Conservation (phyloP, 257 asterid genomes). For the Solanum bulbocastanum region DNA sequence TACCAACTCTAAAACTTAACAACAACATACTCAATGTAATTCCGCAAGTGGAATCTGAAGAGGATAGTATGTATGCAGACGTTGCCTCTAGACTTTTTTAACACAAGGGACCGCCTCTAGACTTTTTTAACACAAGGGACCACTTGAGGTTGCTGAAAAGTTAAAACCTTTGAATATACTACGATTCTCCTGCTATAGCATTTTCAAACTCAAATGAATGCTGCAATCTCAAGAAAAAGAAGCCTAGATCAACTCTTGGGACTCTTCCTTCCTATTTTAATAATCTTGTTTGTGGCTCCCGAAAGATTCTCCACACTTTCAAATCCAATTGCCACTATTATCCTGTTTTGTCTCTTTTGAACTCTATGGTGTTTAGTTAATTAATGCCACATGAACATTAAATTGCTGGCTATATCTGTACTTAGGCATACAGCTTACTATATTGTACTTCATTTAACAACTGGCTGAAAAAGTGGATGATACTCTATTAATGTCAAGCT, state of each 20-base stretch:
- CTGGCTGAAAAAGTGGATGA: neutral
- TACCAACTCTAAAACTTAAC: neutral
- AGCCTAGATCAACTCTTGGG: neutral
- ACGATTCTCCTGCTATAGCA: neutral
- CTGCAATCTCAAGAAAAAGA: neutral
- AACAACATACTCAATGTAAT: neutral
- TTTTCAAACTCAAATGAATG: neutral
- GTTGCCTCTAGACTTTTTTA: neutral
- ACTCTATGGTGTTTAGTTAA: neutral
- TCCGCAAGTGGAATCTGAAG: fast-evolving
- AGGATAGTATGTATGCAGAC: neutral
- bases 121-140: neutral
- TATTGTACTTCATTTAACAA: neutral
- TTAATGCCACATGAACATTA: neutral
- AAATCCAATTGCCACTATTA: neutral
- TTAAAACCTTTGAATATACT: neutral
- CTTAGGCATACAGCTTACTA: neutral
- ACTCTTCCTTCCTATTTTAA: neutral
- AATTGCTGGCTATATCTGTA: neutral
- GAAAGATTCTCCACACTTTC: neutral
- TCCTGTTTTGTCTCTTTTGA: neutral
- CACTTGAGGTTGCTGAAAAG: neutral
- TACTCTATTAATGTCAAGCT: neutral
- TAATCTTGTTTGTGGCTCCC: neutral
- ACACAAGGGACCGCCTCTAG: neutral